Conservation (phyloP, 2,329 filamentous ascomycete genomes). For the Aspergillus ochraceus region DNA sequence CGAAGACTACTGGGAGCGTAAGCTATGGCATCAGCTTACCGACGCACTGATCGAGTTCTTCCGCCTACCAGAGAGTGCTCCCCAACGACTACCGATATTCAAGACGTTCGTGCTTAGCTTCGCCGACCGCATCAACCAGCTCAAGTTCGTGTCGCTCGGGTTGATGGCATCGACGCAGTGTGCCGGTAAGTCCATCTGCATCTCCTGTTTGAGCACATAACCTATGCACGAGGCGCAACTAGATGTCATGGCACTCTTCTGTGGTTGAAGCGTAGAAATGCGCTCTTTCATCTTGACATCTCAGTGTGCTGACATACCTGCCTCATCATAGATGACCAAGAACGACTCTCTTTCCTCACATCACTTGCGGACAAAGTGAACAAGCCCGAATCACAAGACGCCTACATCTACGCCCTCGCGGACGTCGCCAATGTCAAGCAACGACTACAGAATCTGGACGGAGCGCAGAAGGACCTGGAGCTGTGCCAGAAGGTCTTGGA, state of each 20-base stretch:
- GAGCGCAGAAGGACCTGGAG: conserved; percentile 82
- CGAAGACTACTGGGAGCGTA: conserved; percentile 96
- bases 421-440: conserved; percentile 87
- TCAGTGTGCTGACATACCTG: background rate
- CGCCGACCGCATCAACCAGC: conserved; percentile 97
- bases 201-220: background rate
- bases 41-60: conserved; percentile 87
- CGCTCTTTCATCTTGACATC: background rate
- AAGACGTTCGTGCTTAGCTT: conserved; percentile 95
- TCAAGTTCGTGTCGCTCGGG: conserved; percentile 91
- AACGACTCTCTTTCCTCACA: conserved; percentile 82
- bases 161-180: conserved; percentile 85
- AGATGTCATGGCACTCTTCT: too few species aligned
- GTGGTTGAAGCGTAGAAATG: too few species aligned
- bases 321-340: conserved; percentile 67
- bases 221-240: too few species aligned
- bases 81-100: conserved; percentile 86
- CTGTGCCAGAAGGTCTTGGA: conserved; percentile 85
- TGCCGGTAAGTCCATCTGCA: conserved; percentile 26
- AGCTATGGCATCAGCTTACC: conserved; percentile 98
- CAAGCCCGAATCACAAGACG: conserved; percentile 89
- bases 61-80: conserved; percentile 73
- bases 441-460: conserved; percentile 74
- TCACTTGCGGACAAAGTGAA: conserved; percentile 84
- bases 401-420: conserved; percentile 89